Base-by-base conservation (phyloP, 2,329 filamentous ascomycete species). In the Trichoderma simmonsii region DNA sequence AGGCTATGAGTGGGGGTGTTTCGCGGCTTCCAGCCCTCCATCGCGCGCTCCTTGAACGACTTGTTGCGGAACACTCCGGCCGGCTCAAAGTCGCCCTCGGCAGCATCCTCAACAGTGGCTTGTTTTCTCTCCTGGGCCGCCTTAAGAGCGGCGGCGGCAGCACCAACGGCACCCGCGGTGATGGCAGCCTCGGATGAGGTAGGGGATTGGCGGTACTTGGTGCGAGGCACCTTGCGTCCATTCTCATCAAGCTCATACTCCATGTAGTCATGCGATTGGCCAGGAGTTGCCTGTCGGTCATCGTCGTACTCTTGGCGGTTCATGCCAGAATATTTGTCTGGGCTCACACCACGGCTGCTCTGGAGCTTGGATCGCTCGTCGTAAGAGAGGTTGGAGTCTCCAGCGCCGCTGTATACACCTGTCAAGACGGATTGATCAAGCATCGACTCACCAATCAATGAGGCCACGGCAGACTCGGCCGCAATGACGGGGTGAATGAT, bases 381-480 rank as follows among this genome's bases (percentile, higher is more conserved):
- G 74, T 81, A 74, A 70, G 81, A 74, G 75, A 83, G 26, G 32
- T 77, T 79, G 71, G 86, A 82, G 76, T 84, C 76, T 72, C 82
- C 74, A 72, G 77, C 76, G 74, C 81, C 75, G 28, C 72, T 75
- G 73, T 86, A 87, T 11, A 85, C 86, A 43, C 78, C 84, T 3
- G 90, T 95, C 68, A 97, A 79, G 14, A 91, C 88, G 2, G 94
- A 97, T 66, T 87, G 87, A 5, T 89, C 87, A 18, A 89, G 79
- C 80, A 87, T 84, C 0, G 94, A 95, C 21, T 94, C 93, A 76
- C 96, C 92, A 2, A 91, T 84, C 7, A 98, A 85, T 18, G 95
- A 98, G 8, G 95, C 95, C 12, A 98, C 95, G 11, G 92, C 93
- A 15, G 95, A 98, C 81, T 98, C 95, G 0, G 97, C 90, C 2